Evolutionary conservation across 768 basidiomycete species (phyloP).

Genomic region (Polyporus arcularius): DNA sequence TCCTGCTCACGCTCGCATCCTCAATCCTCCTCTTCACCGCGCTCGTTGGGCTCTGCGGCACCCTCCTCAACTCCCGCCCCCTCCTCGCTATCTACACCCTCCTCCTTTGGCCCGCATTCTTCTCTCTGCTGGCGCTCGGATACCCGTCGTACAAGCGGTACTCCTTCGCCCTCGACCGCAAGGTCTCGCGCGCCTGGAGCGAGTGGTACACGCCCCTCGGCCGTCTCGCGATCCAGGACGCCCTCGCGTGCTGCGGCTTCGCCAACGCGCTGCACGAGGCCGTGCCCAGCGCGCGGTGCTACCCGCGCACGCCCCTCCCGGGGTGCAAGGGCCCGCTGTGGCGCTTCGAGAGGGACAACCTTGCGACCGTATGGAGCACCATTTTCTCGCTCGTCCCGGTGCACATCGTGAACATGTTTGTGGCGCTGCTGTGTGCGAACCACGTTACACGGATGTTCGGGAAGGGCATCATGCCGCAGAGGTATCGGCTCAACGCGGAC

Average conservation of each 20-base stretch:
- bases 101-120: slow-evolving; percentile 65
- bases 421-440: slow-evolving; percentile 67
- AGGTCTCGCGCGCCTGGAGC: slow-evolving; percentile 70
- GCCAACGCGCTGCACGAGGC: slow-evolving; percentile 62
- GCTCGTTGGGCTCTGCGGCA: slow-evolving; percentile 59
- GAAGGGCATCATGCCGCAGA: slow-evolving; percentile 60
- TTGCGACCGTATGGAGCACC: slow-evolving; percentile 48
- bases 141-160: slow-evolving; percentile 66
- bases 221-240: slow-evolving; percentile 59
- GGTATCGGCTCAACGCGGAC: slow-evolving; percentile 52
- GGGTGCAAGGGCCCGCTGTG: slow-evolving; percentile 67
- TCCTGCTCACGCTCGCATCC: slow-evolving; percentile 59
- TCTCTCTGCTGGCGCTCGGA: slow-evolving; percentile 59
- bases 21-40: slow-evolving; percentile 57
- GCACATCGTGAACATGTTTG: slow-evolving; percentile 59
- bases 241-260: slow-evolving; percentile 67
- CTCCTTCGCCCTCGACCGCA: slow-evolving; percentile 61
- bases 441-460: slow-evolving; percentile 65
- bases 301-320: slow-evolving; percentile 59
- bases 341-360: slow-evolving; percentile 50
- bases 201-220: slow-evolving; percentile 57
- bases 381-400: slow-evolving; percentile 60
- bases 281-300: slow-evolving; percentile 58
- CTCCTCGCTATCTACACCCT: slow-evolving; percentile 67
- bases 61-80: slow-evolving; percentile 66